Base-by-base conservation (phyloP, 208 protist genomes). In the Trypanosoma lewisi region DNA sequence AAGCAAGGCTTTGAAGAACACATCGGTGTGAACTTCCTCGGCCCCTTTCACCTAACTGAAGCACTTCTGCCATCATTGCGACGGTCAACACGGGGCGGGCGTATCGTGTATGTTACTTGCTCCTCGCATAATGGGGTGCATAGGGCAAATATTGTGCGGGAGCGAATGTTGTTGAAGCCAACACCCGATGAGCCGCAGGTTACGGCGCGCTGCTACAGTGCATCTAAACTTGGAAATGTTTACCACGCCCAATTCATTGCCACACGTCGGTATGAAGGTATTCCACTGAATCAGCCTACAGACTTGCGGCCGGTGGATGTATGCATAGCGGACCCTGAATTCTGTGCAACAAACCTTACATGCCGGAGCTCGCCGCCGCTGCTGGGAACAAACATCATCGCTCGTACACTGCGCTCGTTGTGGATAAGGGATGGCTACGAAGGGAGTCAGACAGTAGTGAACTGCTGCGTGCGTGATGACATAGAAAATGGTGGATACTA, bases 221-320 rank as follows among this genome's bases (percentile, higher is more conserved):
- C 82, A 2, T 89, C 85, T 14, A 92, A 92, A 64, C 70, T 92
- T 31, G 85, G 85, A n/a, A 92, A 92, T 55, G 75, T 92, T 27
- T 92, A 84, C 63, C 85, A 92, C 70, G 85, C 82, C 3, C 79
- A 92, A 63, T 85, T 71, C 34, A 67, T 92, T 34, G 85, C 82
- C 33, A 64, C 21, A 25, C 79, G 85, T 23, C 80, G 80, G 44
- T 92, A 92, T 60, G 85, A 92, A 58, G 77, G 82, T 51, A 82
- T 92, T 21, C 82, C 85, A 11, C 59, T 83, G 9, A 85, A 85
- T 48, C 36, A 63, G 31, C 76, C 73, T 9, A 82, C 75, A n/a
- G 78, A 87, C 28, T 59, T 87, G 59, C 76, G 74, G 25, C 85
- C 85, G 2, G 75, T 92, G 9, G 80, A 85, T 67, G 85, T 83